phyloP scores from a whole-genome alignment of 805 yeast species.

The Ogataea minuta region DNA sequence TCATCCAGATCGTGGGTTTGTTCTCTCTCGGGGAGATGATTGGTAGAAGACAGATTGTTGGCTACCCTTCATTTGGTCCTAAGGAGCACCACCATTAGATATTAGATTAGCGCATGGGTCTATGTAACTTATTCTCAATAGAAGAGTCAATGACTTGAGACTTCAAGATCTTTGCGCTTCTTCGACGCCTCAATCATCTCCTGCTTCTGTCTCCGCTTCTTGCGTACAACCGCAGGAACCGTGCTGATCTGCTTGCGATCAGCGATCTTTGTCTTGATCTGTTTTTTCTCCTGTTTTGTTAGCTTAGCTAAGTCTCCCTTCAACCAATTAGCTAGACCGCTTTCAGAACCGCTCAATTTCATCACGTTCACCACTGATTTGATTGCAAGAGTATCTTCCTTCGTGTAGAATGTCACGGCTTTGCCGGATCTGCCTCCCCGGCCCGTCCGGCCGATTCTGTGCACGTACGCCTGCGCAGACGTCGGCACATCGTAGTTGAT shows the following conservation, averaged over 20 bases:
- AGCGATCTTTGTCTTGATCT: slow-evolving; percentile 53
- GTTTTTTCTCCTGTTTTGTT: slow-evolving; percentile 58
- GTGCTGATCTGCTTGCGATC: slow-evolving; percentile 80
- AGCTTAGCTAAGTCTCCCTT: slow-evolving; percentile 59
- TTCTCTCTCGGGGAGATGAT: slow-evolving; percentile 93
- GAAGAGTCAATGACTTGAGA: slow-evolving; percentile 5
- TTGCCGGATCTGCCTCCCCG: slow-evolving; percentile 86
- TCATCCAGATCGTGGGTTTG: slow-evolving; percentile 83
- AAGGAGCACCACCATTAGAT: slow-evolving; percentile 35
- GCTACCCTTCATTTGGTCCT: slow-evolving; percentile 71
- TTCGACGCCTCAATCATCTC: slow-evolving; percentile 80
- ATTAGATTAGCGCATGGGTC: slow-evolving; percentile 13
- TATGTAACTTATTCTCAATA: slow-evolving; percentile 9
- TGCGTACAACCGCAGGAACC: slow-evolving; percentile 66
- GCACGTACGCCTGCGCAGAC: slow-evolving; percentile 91
- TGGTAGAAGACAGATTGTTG: slow-evolving; percentile 92
- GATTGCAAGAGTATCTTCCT: slow-evolving; percentile 74
- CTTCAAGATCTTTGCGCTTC: slow-evolving; percentile 43
- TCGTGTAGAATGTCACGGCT: slow-evolving; percentile 91
- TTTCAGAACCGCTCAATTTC: slow-evolving; percentile 81
- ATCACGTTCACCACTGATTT: slow-evolving; percentile 89
- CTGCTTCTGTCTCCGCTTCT: slow-evolving; percentile 57
- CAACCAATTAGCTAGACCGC: slow-evolving; percentile 78
- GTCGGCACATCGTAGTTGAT: slow-evolving; percentile 96
- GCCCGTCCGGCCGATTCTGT: slow-evolving; percentile 98